Base-by-base conservation (phyloP, 192 early-diverging fungal species). In the Backusella liffmaniae region DNA sequence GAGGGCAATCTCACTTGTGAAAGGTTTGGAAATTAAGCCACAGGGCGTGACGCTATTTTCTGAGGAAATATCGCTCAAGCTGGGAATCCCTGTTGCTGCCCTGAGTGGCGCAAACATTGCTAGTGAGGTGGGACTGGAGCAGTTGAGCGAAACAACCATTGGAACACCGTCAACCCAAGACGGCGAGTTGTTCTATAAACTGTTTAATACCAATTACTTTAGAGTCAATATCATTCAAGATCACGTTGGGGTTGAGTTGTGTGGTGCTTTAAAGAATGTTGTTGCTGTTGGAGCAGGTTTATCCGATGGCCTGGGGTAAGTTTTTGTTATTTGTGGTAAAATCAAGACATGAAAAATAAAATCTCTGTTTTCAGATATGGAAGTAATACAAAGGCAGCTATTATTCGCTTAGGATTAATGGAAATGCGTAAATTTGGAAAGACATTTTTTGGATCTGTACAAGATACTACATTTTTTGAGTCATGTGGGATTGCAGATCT, bases 71-170 rank as follows among this genome's bases (percentile, higher is more conserved):
- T 30, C 70, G 1, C 68, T 70, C 2, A 59, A 67, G 21, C 86
- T 98, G 23, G 83, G 97, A 37, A 88, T 87, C 12, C 53, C 70
- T 56, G 90, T 96, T 44, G 88, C 90, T 65, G 94, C 94, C 30
- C 82, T 99, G 51, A 95, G 92, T 85, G 97, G 97, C 68, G 97
- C 97, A 67, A 99, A 99, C 82, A 97, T 99, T 83, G 97, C 97
- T 37, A 90, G 90, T 75, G 97, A 97, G 76, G 93, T 99, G 49
- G 96, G 96, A 0, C 84, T 89, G 76, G 95, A 98, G 66, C 87
- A 95, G 74, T 97, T 97, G 84, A 96, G 94, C 79, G 97, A 99
- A 79, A 92, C 96, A 2, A 99, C 97, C 0, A 93, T 99, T 73
- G 97, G 95, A 23, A 95, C 88, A 79, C 74, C 79, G 35, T 86